Evolutionary conservation across 768 basidiomycete species (phyloP).

Genomic region (Boletus barrowsii): DNA sequence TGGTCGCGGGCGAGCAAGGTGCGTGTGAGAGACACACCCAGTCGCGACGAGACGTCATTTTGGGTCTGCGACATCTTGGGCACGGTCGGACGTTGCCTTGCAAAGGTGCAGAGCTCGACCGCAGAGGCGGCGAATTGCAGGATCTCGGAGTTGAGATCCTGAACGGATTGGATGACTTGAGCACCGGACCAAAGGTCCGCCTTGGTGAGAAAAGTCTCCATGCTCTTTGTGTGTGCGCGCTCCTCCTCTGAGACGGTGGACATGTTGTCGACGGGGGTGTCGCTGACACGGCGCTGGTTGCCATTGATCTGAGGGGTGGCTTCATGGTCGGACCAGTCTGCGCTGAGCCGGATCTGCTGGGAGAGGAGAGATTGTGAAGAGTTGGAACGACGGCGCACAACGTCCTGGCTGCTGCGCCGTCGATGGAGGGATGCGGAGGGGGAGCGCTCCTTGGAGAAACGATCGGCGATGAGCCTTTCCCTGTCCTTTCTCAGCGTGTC

Average conservation of each 20-base stretch:
- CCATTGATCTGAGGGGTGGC: slow-evolving; percentile 11
- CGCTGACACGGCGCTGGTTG: slow-evolving; percentile 13
- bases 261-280: slow-evolving; percentile 21
- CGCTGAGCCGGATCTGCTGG: slow-evolving; percentile 30
- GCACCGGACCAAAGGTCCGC: slow-evolving; percentile 74
- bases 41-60: slow-evolving; percentile 57
- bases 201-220: slow-evolving; percentile 69
- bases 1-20: slow-evolving; percentile 65
- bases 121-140: slow-evolving; percentile 77
- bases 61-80: slow-evolving; percentile 48
- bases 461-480: slow-evolving; percentile 29
- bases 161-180: slow-evolving; percentile 73
- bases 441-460: slow-evolving; percentile 13
- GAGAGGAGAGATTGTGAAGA: slow-evolving; percentile 29
- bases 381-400: slow-evolving; percentile 27
- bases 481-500: slow-evolving; percentile 47
- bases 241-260: slow-evolving; percentile 47
- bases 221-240: slow-evolving; percentile 52
- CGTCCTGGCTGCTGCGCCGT: slow-evolving; percentile 31
- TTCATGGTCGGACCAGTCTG: slow-evolving; percentile 33
- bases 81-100: slow-evolving; percentile 37
- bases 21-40: slow-evolving; percentile 61
- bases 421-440: slow-evolving; percentile 23
- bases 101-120: slow-evolving; percentile 62
- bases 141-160: slow-evolving; percentile 78